phyloP scores from a whole-genome alignment of 2,329 filamentous ascomycete species.

The Drechslerella dactyloides region DNA sequence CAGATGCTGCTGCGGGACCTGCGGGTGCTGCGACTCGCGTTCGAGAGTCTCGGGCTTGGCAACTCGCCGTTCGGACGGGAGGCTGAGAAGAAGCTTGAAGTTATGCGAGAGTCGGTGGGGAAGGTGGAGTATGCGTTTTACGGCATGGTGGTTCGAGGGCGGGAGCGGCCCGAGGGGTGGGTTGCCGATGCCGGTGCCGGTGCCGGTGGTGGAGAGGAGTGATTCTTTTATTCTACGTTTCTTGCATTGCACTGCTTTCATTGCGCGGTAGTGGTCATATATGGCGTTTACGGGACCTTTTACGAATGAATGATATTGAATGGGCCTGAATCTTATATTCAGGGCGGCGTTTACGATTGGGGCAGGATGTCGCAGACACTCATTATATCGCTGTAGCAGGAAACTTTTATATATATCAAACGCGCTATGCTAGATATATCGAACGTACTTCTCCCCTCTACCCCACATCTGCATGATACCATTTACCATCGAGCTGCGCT shows the following conservation, averaged over 20 bases:
- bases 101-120: conserved; percentile 85
- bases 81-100: conserved; percentile 80
- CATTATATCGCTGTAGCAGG: background rate
- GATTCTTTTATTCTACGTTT: background rate
- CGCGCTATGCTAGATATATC: background rate
- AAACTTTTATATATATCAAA: conserved; percentile 9
- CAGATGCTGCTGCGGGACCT: conserved; percentile 36
- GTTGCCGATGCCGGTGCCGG: conserved; percentile 72
- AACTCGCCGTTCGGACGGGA: conserved; percentile 73
- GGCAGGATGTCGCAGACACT: background rate
- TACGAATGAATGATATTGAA: no score
- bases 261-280: no score
- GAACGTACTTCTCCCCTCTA: no score
- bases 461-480: no score
- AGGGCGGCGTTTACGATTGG: background rate
- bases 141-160: conserved; percentile 82
- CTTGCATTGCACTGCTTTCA: no score
- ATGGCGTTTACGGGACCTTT: no score
- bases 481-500: no score
- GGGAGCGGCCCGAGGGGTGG: conserved; percentile 90
- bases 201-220: conserved; percentile 55
- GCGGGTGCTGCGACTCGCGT: conserved; percentile 54
- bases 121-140: conserved; percentile 95
- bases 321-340: background rate
- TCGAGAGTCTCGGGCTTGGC: conserved; percentile 65